These are phyloP conservation scores for Theileria parva DNA, from an alignment of 169 alveolate genomes.

Conservation along the genomic window DNA sequence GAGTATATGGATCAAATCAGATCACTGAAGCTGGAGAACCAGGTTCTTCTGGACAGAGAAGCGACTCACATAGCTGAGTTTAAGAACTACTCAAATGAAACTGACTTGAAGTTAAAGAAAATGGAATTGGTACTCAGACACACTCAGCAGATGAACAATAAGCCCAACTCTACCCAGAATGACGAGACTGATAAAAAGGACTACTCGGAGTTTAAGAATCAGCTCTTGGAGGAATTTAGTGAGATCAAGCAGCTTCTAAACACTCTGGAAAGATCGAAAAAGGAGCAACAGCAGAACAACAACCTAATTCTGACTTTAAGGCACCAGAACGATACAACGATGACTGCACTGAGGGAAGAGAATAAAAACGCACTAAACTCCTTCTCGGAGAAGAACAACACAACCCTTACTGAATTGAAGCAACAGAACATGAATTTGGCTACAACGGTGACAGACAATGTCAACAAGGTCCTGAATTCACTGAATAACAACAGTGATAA, in stretches of 20 bases:
- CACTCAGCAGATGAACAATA: constrained; percentile 9
- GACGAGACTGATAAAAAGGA: constrained; percentile 14
- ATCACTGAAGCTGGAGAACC: constrained; percentile 24
- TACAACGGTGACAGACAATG: not conserved
- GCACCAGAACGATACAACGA: not conserved
- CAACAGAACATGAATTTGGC: constrained; percentile 1
- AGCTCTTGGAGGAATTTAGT: not conserved
- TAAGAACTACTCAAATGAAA: constrained; percentile 20
- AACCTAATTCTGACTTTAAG: not conserved
- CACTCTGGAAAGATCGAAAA: not conserved
- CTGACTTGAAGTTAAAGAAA: constrained; percentile 11
- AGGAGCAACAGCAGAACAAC: not conserved
- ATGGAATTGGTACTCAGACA: constrained; percentile 7
- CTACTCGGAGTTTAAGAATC: not conserved
- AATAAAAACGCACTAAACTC: not conserved
- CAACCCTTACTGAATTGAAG: not conserved
- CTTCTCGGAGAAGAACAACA: constrained; percentile 17
- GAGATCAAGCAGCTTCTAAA: not conserved
- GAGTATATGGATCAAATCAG: constrained; percentile 18
- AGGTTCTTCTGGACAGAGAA: constrained; percentile 27
- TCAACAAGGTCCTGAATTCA: not conserved
- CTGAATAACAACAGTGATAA: not conserved
- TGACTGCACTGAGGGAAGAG: constrained; percentile 20
- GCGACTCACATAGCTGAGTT: constrained; percentile 1
- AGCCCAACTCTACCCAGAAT: constrained; percentile 1